These are phyloP conservation scores for Backusella circina DNA, from an alignment of 192 early-diverging fungal genomes.

Conservation along the genomic window DNA sequence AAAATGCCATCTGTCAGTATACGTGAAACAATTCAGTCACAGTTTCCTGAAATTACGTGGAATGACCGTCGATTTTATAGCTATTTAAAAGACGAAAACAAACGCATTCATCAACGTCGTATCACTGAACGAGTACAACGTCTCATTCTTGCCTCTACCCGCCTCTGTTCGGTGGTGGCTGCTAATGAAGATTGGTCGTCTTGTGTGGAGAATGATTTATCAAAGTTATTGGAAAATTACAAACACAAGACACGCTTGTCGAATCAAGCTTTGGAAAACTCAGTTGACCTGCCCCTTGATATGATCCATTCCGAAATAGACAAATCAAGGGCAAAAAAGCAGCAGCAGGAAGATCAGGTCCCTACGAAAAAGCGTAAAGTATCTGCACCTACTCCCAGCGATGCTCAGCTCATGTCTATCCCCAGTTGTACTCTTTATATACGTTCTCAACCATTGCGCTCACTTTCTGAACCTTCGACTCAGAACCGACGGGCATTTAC, in stretches of 20 bases:
- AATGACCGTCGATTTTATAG: slow-evolving; percentile 59
- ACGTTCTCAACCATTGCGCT: slow-evolving; percentile 2
- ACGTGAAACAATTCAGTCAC: slow-evolving; percentile 43
- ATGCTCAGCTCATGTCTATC: neutral
- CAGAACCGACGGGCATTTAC: neutral
- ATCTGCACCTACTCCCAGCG: neutral
- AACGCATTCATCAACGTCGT: slow-evolving; percentile 41
- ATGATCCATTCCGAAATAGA: slow-evolving; percentile 6
- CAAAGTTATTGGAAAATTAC: slow-evolving; percentile 10
- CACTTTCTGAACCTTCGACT: slow-evolving; percentile 6
- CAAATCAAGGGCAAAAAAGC: neutral
- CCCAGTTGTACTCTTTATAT: slow-evolving; percentile 9
- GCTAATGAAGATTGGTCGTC: slow-evolving; percentile 31
- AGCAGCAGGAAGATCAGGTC: neutral
- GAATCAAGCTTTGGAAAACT: neutral
- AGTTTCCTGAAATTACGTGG: slow-evolving; percentile 52
- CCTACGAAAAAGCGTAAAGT: neutral
- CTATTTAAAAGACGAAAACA: slow-evolving; percentile 47
- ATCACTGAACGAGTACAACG: slow-evolving; percentile 40
- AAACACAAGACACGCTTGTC: neutral
- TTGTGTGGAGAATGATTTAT: slow-evolving; percentile 18
- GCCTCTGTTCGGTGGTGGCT: slow-evolving; percentile 38
- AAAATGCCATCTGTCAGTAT: slow-evolving; percentile 31
- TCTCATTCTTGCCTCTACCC: slow-evolving; percentile 43
- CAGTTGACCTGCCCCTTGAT: slow-evolving; percentile 5